Evolutionary conservation across 768 basidiomycete genomes (phyloP), one percentile per base, ranked within the genome.

Genomic region (Hericium alpestre): DNA sequence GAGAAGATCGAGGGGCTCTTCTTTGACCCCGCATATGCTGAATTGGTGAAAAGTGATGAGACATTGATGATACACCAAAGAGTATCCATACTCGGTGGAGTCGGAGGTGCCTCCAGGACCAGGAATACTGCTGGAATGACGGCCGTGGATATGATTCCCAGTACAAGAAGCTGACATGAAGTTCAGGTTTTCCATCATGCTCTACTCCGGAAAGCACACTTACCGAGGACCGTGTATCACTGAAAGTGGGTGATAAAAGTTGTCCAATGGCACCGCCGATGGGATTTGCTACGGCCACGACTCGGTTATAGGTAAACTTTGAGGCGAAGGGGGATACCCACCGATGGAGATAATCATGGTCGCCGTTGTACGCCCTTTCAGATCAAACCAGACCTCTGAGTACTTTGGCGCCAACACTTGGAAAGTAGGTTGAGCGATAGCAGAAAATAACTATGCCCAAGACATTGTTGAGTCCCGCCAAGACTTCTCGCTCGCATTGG

Each of bases 331-430:
- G 7, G 47, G 20, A 13, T 38, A 12, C 16, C 22, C 38, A 75
- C 78, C 70, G 27, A 81, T 63, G 9, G 79, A 73, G 54, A 82
- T 72, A 39, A 77, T 49, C 79, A 80, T 80, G n/a, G 80, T 93
- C 12, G 87, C 87, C 0, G 90, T 91, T 2, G 86, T 90, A 43
- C 90, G 76, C 13, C 84, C 82, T 58, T 79, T 73, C 50, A 90
- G 70, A 59, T 86, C 82, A 64, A 93, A 93, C 90, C 90, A 93
- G 37, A 71, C 79, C 66, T 93, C 87, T 0, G 90, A 90, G 68
- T 86, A 93, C 54, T 80, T 83, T 1, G 90, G 87, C 5, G 86
- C 86, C 9, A 91, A 71, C 23, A 92, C 79, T 69, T 89, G 88
- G 67, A 81, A 91, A 13, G 84, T 72, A 2, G 89, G 82, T 64